Evolutionary conservation across 352 stramenopile genomes (phyloP), one percentile per base, ranked within the genome.

Genomic region (Blastocystis sp.): DNA sequence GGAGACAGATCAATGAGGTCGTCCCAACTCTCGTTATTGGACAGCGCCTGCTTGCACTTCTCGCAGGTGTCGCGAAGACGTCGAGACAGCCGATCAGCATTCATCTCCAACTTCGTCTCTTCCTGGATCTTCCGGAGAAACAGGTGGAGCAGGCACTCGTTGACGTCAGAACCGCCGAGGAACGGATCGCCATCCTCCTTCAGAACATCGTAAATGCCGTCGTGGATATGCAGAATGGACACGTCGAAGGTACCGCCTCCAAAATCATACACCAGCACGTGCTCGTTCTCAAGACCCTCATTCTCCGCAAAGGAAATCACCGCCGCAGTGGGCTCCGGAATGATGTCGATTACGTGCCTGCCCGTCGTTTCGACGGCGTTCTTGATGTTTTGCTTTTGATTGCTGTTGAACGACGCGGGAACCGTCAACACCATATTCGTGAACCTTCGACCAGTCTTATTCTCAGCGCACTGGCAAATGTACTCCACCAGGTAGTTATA

Each of bases 111-210:
- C 5, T 14, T 56, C 48, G 40, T 48, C 4, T 17, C 34, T 14
- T 76, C 19, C 66, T 45, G 66, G 38, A 76, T 53, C 48, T 56
- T 56, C 5, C 48, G 5, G 14, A 14, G 5, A 56, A 76, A 34
- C 2, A 76, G n/a, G 7, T 28, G 14, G 48, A 21, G 53, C 1
- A 76, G 23, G 28, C 19, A 28, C 52, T 69, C 48, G 88, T 94
- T 91, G 81, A 94, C 93, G 88, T 93, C 93, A 88, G 96, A 91
- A 88, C 94, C 94, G 86, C 94, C 94, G 52, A 96, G 90, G 89
- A 96, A 92, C 11, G 93, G 96, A 89, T 96, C 93, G 52, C 93
- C 93, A 53, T 89, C 91, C 17, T 93, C 96, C 1, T 93, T 92
- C 52, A 89, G 88, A 7, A 96, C 91, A 21, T 93, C 90, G 45